Evolutionary conservation across 768 basidiomycete species (phyloP).

Genomic region (Lyophyllum shimeji): DNA sequence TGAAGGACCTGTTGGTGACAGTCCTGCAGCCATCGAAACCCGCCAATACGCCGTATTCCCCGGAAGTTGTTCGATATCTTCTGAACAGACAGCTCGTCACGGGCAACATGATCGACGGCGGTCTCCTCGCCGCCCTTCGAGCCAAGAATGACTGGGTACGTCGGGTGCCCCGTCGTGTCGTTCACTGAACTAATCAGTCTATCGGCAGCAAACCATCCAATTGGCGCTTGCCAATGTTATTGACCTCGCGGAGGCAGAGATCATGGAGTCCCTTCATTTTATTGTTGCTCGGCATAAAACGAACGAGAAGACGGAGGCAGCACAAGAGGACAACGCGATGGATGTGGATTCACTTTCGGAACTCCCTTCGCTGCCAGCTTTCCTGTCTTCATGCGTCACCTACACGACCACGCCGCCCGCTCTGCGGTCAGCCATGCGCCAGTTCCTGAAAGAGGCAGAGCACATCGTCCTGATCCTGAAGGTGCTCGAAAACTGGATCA

Average conservation of each 20-base stretch:
- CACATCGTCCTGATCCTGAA: slow-evolving; percentile 45
- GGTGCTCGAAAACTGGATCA: slow-evolving; percentile 51
- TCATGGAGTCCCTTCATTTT: slow-evolving; percentile 50
- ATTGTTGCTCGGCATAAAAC: slow-evolving; percentile 40
- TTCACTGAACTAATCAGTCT: background rate
- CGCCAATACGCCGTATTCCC: slow-evolving; percentile 44
- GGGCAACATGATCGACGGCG: slow-evolving; percentile 60
- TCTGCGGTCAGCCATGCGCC: slow-evolving; percentile 52
- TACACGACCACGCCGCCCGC: slow-evolving; percentile 38
- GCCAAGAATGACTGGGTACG: slow-evolving; percentile 69
- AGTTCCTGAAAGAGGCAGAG: slow-evolving; percentile 46
- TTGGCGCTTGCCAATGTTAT: slow-evolving; percentile 52
- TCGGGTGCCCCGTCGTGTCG: background rate
- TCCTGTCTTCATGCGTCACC: slow-evolving; percentile 34
- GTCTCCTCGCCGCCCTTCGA: slow-evolving; percentile 53
- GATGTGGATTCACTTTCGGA: slow-evolving; percentile 28
- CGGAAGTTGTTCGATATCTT: slow-evolving; percentile 57
- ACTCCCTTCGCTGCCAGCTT: slow-evolving; percentile 31
- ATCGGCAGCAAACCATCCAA: slow-evolving; percentile 41
- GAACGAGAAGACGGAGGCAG: slow-evolving; percentile 2
- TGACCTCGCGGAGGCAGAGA: slow-evolving; percentile 66
- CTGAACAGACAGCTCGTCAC: slow-evolving; percentile 56
- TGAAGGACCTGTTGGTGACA: slow-evolving; percentile 55
- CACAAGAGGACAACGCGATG: slow-evolving; percentile 41
- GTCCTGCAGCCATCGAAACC: slow-evolving; percentile 44